A percentile compares a stretch with the other conserved stretches of the same genome.
These are phyloP conservation scores for Zalaria sp. DNA, from an alignment of 2,329 filamentous ascomycete species.

Conservation along the genomic window DNA sequence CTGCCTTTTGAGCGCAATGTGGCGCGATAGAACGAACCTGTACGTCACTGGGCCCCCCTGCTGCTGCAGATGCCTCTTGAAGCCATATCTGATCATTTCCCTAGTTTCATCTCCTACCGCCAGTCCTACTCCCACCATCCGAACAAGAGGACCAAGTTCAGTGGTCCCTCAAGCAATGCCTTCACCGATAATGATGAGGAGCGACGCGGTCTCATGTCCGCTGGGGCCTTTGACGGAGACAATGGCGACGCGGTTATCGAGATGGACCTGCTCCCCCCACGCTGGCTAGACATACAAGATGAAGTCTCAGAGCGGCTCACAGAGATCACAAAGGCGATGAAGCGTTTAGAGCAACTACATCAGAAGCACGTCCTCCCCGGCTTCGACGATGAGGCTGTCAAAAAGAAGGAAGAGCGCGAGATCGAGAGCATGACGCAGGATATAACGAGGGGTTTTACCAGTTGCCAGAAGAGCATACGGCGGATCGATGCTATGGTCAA, in stretches of 20 bases:
- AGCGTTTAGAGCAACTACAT: conserved; percentile 79
- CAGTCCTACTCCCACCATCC: conserved; percentile 97
- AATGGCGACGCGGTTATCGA: conserved; percentile 93
- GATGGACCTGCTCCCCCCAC: conserved; percentile 90
- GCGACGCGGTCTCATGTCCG: conserved; percentile 71
- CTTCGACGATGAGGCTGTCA: conserved; percentile 88
- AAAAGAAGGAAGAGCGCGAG: conserved; percentile 71
- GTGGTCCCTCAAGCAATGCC: conserved; percentile 39
- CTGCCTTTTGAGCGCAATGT: conserved; percentile 23
- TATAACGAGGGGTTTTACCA: conserved; percentile 79
- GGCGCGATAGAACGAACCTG: conserved; percentile 98
- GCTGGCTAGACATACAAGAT: conserved; percentile 91
- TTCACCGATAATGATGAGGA: conserved; percentile 41
- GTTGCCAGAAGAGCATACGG: conserved; percentile 80
- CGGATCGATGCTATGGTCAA: conserved; percentile 75
- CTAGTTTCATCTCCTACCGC: conserved; percentile 93
- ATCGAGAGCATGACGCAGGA: conserved; percentile 85
- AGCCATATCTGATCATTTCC: background rate
- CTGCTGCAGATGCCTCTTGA: no score
- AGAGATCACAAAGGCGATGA: conserved; percentile 69
- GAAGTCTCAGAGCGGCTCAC: conserved; percentile 75
- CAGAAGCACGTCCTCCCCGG: conserved; percentile 94
- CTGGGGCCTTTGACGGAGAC: conserved; percentile 55
- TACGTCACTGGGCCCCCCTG: conserved; percentile 30
- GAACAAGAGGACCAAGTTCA: conserved; percentile 58